A percentile compares a stretch with the other conserved stretches of the same genome.
These are phyloP conservation scores for Taxawa tesnikishii DNA, from an alignment of 2,329 filamentous ascomycete genomes.

Conservation along the genomic window DNA sequence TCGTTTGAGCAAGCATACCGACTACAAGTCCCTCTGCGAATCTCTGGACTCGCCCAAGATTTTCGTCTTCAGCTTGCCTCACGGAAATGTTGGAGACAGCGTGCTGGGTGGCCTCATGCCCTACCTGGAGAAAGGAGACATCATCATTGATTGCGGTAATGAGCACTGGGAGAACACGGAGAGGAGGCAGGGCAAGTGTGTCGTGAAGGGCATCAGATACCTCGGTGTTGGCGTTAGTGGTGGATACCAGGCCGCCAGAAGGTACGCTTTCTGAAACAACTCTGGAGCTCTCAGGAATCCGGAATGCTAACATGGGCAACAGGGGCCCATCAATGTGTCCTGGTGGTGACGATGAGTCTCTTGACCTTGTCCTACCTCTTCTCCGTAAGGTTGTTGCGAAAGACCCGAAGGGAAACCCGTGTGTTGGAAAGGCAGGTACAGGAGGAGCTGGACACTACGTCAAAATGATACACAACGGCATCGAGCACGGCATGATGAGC, in stretches of 20 bases:
- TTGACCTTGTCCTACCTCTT: constrained; percentile 49
- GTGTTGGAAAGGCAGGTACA: constrained; percentile 47
- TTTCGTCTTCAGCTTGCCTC: constrained; percentile 41
- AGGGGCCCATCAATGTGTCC: constrained; percentile 57
- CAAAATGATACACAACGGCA: constrained; percentile 67
- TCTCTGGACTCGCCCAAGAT: constrained; percentile 36
- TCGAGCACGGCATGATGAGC: constrained; percentile 61
- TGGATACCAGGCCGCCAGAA: constrained; percentile 51
- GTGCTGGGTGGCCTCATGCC: constrained; percentile 35
- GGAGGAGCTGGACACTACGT: constrained; percentile 58
- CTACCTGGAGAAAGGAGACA: constrained; percentile 46
- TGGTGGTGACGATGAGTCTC: constrained; percentile 44
- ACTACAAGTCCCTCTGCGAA: constrained; percentile 39
- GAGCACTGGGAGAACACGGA: constrained; percentile 56
- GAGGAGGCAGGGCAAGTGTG: constrained; percentile 45
- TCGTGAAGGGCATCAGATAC: constrained; percentile 47
- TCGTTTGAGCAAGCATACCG: constrained; percentile 26
- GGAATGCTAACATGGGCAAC: constrained; percentile 16
- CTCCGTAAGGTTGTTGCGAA: constrained; percentile 51
- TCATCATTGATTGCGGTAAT: constrained; percentile 58
- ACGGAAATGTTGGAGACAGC: constrained; percentile 34
- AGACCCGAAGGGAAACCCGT: constrained; percentile 45
- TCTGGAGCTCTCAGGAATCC: background rate
- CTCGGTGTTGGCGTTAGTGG: constrained; percentile 58
- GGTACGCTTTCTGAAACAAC: constrained; percentile 5